phyloP scores from a whole-genome alignment of 176 grass and related monocot species.

The Elaeis guineensis region DNA sequence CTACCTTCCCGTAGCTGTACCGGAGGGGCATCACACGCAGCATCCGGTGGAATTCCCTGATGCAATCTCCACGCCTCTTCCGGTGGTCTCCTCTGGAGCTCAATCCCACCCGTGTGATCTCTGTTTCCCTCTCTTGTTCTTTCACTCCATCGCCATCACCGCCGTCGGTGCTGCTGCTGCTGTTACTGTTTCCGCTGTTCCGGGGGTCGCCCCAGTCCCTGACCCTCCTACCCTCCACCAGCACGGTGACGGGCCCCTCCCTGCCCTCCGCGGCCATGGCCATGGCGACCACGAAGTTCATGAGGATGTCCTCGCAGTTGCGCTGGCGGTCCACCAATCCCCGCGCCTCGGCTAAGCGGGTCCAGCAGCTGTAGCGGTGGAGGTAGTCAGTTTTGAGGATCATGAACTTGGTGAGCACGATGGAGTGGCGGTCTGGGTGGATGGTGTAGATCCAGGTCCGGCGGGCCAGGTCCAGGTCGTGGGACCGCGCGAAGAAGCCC shows the following conservation, averaged over 20 bases:
- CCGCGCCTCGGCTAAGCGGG: slow-evolving; percentile 42
- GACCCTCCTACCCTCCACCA: slow-evolving; percentile 49
- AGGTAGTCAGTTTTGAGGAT: slow-evolving; percentile 42
- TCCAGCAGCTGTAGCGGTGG: slow-evolving; percentile 54
- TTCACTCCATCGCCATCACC: neutral
- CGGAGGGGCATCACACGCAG: slow-evolving; percentile 70
- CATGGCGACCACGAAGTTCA: slow-evolving; percentile 77
- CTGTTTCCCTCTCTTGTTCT: slow-evolving; percentile 8
- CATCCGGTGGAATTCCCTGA: slow-evolving; percentile 77
- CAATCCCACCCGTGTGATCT: slow-evolving; percentile 46
- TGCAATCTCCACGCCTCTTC: slow-evolving; percentile 78
- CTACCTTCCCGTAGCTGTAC: slow-evolving; percentile 72
- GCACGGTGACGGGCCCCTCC: slow-evolving; percentile 26
- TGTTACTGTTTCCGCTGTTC: slow-evolving; percentile 17
- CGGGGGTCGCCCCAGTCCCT: slow-evolving; percentile 81
- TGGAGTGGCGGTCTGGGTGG: slow-evolving; percentile 62
- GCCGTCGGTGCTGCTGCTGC: slow-evolving; percentile 29
- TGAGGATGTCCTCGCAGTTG: slow-evolving; percentile 95
- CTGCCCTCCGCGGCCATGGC: slow-evolving; percentile 20
- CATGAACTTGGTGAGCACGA: slow-evolving; percentile 83
- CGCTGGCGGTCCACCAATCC: slow-evolving; percentile 48
- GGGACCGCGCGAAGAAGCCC: slow-evolving; percentile 73
- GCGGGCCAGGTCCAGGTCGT: slow-evolving; percentile 55
- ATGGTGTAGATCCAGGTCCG: slow-evolving; percentile 57
- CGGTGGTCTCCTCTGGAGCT: slow-evolving; percentile 38